Evolutionary conservation across 2,329 filamentous ascomycete genomes (phyloP), one percentile per base, ranked within the genome.

Genomic region (Trichoderma hamatum): DNA sequence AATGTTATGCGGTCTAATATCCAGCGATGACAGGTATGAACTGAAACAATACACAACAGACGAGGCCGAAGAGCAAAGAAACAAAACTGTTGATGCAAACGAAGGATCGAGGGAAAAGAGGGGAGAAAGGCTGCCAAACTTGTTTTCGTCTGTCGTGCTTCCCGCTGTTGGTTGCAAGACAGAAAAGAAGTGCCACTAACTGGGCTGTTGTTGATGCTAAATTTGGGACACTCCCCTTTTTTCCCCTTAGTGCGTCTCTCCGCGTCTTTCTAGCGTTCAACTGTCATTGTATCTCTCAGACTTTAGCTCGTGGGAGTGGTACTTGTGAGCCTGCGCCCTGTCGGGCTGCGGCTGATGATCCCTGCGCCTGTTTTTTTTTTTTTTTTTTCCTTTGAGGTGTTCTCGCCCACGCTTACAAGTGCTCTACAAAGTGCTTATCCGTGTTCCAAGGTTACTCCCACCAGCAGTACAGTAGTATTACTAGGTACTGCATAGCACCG

Each of bases 281-380:
- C 30, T 51, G 6, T 10, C 3, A 7, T n/a, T 39, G 46, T 32
- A 36, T 55, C 32, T 39, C 56, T 66, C 63, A 56, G 63, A 66
- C 52, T 66, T 43, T 43, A 39, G 26, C 46, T 24, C 11, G 46
- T 24, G 21, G 21, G 9, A 49, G 16, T 36, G 39, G 39, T 43
- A 43, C 39, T 43, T 43, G 64, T 61, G 65, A 67, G 65, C 56
- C 65, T 67, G 65, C 65, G 65, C 65, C 65, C 55, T 56, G 55
- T 67, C 56, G 55, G 65, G 65, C 65, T 67, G 65, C 65, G 65
- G 65, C 65, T 67, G 65, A 67, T 36, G 55, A 67, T 54, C 65
- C 65, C 56, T 67, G 65, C 65, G 39, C 26, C 39, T 51, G 51
- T 30, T 54, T 54, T 16, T 54, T 19, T n/a, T n/a, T n/a, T n/a